Evolutionary conservation across 176 grass and related monocot genomes (phyloP), one percentile per base, ranked within the genome.

Genomic region (Carex scoparia): DNA sequence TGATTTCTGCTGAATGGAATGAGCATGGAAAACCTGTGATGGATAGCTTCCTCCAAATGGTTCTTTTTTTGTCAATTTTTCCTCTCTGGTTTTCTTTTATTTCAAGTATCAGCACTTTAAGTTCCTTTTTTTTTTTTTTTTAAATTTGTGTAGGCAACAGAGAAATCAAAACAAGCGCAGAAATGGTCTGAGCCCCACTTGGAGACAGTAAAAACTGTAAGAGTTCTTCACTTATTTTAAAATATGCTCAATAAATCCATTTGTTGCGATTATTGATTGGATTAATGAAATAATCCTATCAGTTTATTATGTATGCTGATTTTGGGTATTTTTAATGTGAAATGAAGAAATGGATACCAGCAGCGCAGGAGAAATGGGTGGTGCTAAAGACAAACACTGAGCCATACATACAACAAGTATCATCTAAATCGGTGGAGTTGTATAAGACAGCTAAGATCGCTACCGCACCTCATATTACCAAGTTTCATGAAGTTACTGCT

Each of bases 151-250:
- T 81, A 99, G 96, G 88, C 88, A 84, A 90, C 83, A 69, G 93
- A 95, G 61, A 99, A 95, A 84, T 89, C 84, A 65, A 72, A 33
- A 40, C 85, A 92, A 82, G 86, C 84, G 82, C 89, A 94, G 74
- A 88, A 96, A 90, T 94, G 88, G 91, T 84, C 84, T n/a, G 75
- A 94, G 42, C 97, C 93, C 9, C 90, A 99, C 66, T 48, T 99
- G 66, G 90, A 92, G 77, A 87, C 84, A 61, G 91, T 81, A 15
- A 94, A 96, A 81, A 83, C 58, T 84, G 97, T 99, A 88, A 86
- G 91, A 40, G 85, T 77, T 86, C 69, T 91, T 35, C 79, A 84
- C 61, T 23, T 85, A 62, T 88, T 60, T 46, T 84, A 32, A 48
- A 48, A 69, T 67, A 3, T 75, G 3, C n/a, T 53, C 10, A 32